Conservation (phyloP, 768 basidiomycete species). For the Dentipellis sp. region DNA sequence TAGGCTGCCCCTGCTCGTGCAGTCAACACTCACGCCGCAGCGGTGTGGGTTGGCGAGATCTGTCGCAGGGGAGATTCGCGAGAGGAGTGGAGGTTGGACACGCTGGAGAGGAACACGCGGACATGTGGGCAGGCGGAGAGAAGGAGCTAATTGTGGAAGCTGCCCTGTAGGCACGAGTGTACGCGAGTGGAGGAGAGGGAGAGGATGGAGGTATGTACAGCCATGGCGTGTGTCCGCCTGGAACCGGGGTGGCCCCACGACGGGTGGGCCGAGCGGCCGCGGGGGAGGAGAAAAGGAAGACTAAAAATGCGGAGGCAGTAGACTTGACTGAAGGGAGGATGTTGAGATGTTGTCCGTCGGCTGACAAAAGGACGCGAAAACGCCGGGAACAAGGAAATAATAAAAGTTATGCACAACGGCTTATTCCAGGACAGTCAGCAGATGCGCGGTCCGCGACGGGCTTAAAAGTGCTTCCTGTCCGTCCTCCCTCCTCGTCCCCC, state of each 20-base stretch:
- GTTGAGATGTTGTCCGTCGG: constrained; percentile 3
- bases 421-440: background rate
- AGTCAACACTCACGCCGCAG: background rate
- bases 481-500: background rate
- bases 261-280: background rate
- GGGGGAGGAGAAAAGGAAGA: background rate
- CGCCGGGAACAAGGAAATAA: constrained; percentile 5
- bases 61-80: too few species aligned
- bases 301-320: background rate
- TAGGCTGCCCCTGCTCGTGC: background rate
- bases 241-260: background rate
- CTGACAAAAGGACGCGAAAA: constrained; percentile 14
- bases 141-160: background rate
- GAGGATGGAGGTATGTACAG: too few species aligned
- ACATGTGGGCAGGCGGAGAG: background rate
- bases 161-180: too few species aligned
- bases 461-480: background rate
- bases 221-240: background rate
- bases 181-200: too few species aligned
- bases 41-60: too few species aligned
- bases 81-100: too few species aligned
- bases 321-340: background rate
- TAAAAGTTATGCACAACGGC: background rate
- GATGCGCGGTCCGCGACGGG: background rate
- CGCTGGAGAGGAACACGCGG: too few species aligned